Evolutionary conservation across 352 stramenopile species (phyloP), one percentile per base, ranked within the genome.

Genomic region (Aphanomyces astaci): DNA sequence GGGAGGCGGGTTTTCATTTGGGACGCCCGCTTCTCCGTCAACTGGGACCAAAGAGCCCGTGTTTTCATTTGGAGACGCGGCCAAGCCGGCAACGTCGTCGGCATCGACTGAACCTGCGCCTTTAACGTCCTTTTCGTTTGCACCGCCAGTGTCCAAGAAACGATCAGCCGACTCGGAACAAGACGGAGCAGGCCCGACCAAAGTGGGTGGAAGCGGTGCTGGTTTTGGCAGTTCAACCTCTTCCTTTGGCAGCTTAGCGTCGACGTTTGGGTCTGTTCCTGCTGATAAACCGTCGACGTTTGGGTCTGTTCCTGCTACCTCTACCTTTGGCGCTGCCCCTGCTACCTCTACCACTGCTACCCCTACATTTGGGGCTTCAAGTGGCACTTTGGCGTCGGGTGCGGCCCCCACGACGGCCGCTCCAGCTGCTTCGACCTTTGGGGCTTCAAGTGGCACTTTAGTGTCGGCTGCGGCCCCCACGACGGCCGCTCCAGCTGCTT

Each of bases 1-100:
- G n/a, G n/a, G n/a, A n/a, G n/a, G n/a, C n/a, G n/a, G n/a, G n/a
- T 73, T 77, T 69, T 36, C 24, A 22, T 78, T 80, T 43, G 59
- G 66, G 7, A 48, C 62, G n/a, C 43, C 57, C 49, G 53, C 62
- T 31, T 51, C 72, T 22, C 32, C 60, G 13, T 53, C 72, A 52
- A 27, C 71, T 62, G 48, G 66, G 4, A 66, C 75, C 28, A 64
- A 64, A 11, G 70, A 67, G 5, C 65, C 75, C 66, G 64, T 69
- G 60, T 81, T 84, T 66, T 63, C 74, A 4, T 31, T 56, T 52
- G 15, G 62, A 36, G 33, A 64, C 56, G 22, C 72, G 51, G 54
- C 64, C 25, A 72, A 45, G 19, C 24, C 68, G 19, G 70, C 73
- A 15, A 52, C 56, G 31, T 33, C 22, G 17, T 17, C 53, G n/a